These are phyloP conservation scores for Aspergillus pseudotamarii DNA, from an alignment of 2,329 filamentous ascomycete genomes.

Conservation along the genomic window DNA sequence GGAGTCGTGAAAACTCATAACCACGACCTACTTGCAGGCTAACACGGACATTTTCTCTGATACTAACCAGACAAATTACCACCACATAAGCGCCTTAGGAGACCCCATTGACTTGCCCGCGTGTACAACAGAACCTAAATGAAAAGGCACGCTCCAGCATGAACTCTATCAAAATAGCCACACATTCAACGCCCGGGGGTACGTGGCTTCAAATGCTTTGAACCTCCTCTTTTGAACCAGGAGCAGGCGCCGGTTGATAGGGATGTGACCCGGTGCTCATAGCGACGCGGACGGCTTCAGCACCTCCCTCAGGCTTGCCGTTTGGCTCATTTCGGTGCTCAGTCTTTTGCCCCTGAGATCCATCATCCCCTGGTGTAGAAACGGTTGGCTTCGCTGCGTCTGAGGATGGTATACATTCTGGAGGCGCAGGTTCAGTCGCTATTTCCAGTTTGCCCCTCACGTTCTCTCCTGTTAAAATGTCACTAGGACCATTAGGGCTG, in stretches of 20 bases:
- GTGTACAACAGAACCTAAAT: conserved; percentile 5
- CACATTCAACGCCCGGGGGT: neutral
- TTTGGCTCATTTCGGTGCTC: conserved; percentile 2
- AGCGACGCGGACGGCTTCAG: neutral
- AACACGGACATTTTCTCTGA: neutral
- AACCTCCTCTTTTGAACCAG: neutral
- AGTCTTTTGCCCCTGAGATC: conserved; percentile 1
- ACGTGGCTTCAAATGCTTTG: neutral
- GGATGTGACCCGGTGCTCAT: neutral
- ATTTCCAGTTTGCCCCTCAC: conserved; percentile 19
- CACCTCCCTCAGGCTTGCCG: neutral
- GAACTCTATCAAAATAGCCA: conserved; percentile 6
- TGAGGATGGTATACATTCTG: neutral
- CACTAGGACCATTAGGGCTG: conserved; percentile 19
- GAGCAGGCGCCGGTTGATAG: neutral
- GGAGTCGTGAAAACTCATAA: neutral
- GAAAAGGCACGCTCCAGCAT: conserved; percentile 8
- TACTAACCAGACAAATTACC: conserved; percentile 1
- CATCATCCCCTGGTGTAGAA: neutral
- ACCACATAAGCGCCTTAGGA: conserved; percentile 10
- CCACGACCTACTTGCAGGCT: neutral
- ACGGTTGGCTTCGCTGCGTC: conserved; percentile 4
- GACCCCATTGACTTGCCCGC: conserved; percentile 6
- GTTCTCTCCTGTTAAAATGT: conserved; percentile 16
- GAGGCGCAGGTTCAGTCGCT: conserved; percentile 9